These are phyloP conservation scores for Trichosanthes cucumerina DNA, from an alignment of 306 rosid genomes.

Conservation along the genomic window DNA sequence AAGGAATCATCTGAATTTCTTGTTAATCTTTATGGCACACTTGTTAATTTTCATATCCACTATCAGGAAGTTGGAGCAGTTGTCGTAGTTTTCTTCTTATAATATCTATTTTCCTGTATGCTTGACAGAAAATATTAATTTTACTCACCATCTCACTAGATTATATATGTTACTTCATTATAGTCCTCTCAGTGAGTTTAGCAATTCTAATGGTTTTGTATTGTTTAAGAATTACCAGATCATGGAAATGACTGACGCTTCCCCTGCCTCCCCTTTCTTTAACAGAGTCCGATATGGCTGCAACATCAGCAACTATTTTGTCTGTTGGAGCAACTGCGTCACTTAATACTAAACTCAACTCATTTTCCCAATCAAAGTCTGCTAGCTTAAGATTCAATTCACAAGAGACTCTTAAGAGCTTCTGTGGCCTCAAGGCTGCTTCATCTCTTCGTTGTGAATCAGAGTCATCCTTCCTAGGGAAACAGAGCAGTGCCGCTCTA, in stretches of 20 bases:
- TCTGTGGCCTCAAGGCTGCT: conserved; percentile 62
- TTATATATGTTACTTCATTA: not conserved
- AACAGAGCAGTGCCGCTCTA: conserved; percentile 39
- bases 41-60: not conserved
- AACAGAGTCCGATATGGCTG: conserved; percentile 58
- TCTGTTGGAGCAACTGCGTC: conserved; percentile 42
- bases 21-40: not conserved
- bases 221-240: not conserved
- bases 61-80: not conserved
- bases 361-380: conserved; percentile 39
- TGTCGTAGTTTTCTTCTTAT: not conserved
- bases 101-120: not conserved
- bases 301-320: conserved; percentile 49
- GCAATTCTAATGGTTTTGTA: not conserved
- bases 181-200: not conserved
- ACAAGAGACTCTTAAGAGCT: conserved; percentile 43
- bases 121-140: not conserved
- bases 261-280: not conserved
- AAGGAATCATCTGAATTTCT: not conserved
- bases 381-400: conserved; percentile 36
- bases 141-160: not conserved
- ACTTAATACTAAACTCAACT: conserved; percentile 32
- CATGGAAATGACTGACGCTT: not conserved
- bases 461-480: conserved; percentile 48
- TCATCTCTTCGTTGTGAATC: conserved; percentile 30